Evolutionary conservation across 1,284 basidiomycete species (phyloP), one percentile per base, ranked within the genome.

Genomic region (Amylostereum areolatum): DNA sequence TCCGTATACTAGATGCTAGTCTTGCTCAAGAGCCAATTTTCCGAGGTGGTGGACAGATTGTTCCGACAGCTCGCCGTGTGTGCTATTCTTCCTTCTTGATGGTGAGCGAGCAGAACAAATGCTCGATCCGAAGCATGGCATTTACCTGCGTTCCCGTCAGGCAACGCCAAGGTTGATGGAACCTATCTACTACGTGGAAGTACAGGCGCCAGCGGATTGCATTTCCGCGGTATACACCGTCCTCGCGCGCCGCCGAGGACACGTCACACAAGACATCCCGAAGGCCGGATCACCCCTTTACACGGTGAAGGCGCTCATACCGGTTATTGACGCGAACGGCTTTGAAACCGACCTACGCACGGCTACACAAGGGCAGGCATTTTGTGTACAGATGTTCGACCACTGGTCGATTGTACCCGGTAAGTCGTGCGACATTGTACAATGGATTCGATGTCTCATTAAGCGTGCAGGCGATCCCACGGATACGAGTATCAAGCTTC

Each of bases 41-140:
- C 75, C 86, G 97, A 37, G 97, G 97, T 42, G 93, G 95, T 52
- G 97, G 97, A 52, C 97, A 99, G 70, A 94, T 99, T 60, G 97
- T 99, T 56, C 96, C 96, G 32, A 98, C 96, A 8, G 92, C 94
- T 5, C 85, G 97, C 54, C 85, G 97, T 42, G 97, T 97, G 46
- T 97, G 95, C 72, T 99, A 99, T 66, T 97, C 96, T n/a, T 96
- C 94, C 11, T 96, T 98, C 79, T 74, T 99, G 53, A 93, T 99
- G 83, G 92, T 91, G 62, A 66, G 71, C 62, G 25, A 12, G 9
- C 25, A 28, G 18, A 44, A n/a, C 34, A 31, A 45, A 36, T 51
- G 50, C 24, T 24, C 39, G 27, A 6, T 47, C 5, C 10, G 33
- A 37, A 29, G 45, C 27, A 29, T 43, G 30, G 5, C 18, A 18